Base-by-base conservation (phyloP, 352 stramenopile species). In the Globisporangium solare region DNA sequence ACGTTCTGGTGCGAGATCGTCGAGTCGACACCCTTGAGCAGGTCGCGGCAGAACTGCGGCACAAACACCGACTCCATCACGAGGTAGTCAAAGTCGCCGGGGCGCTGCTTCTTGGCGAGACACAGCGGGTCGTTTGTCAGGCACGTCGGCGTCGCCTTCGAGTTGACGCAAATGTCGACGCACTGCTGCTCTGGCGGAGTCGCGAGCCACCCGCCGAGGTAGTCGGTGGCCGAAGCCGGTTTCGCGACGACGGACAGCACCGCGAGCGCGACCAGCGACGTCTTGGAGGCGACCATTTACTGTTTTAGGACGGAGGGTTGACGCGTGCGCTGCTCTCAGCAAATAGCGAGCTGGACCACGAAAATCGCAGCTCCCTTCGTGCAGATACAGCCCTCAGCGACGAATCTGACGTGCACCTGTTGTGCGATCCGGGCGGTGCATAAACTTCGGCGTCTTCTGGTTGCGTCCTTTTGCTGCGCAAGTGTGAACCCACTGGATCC, bases 1-100 rank as follows among this genome's bases (percentile, higher is more conserved):
- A 89, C 74, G 59, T 86, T 86, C 64, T 84, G 76, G 63, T 89
- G 79, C 52, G 76, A 85, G 68, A 89, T 72, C 39, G 79, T 89
- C 57, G 66, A 76, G 66, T 89, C 79, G 18, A 85, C 70, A 46
- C 79, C 79, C 0, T 73, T 59, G 42, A 88, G 71, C 35, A 89
- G 61, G 56, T 89, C 79, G 40, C 79, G 79, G 61, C 79, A 89
- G 63, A 86, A 89, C 67, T 89, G 79, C 63, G 79, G 79, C 60
- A 83, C 67, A 57, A 79, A 89, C 51, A 89, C 62, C 65, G 88
- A 71, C 64, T 89, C 77, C 20, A 90, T 60, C 48, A 88, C 53
- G 24, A 90, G 59, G 63, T 83, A 88, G 68, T 88, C 80, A 43
- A 76, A 88, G 68, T 86, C 78, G 46, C 80, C 77, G 7, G 76